These are phyloP conservation scores for Cydonia oblonga DNA, from an alignment of 331 rosid genomes.

Conservation along the genomic window DNA sequence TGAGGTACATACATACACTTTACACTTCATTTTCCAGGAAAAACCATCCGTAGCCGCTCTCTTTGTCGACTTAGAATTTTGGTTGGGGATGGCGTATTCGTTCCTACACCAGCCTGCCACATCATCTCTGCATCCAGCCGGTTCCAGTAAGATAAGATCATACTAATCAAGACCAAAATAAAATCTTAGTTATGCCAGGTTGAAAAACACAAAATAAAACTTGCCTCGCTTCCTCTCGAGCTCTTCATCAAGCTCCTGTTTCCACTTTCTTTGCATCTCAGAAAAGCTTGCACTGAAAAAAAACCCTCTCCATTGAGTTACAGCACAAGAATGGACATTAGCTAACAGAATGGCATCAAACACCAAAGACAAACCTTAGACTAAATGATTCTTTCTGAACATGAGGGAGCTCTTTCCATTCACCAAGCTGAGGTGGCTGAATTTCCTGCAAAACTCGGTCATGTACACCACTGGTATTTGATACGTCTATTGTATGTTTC, in stretches of 20 bases:
- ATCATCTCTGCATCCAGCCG: slow-evolving; percentile 55
- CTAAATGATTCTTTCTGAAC: slow-evolving; percentile 33
- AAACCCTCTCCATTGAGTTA: neutral
- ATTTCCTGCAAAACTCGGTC: slow-evolving; percentile 67
- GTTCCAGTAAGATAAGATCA: neutral
- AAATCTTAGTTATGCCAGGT: neutral
- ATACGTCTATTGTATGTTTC: slow-evolving; percentile 25
- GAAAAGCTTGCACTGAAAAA: slow-evolving; percentile 53
- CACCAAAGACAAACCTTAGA: slow-evolving; percentile 36
- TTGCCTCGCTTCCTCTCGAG: slow-evolving; percentile 61
- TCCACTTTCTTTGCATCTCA: slow-evolving; percentile 74
- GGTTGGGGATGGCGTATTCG: slow-evolving; percentile 47
- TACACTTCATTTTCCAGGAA: slow-evolving; percentile 20
- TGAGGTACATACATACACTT: slow-evolving; percentile 15
- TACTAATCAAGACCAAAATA: neutral
- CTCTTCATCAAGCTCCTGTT: slow-evolving; percentile 75
- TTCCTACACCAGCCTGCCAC: slow-evolving; percentile 62
- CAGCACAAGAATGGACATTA: neutral
- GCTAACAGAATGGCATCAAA: slow-evolving; percentile 1
- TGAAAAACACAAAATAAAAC: slow-evolving; percentile 10
- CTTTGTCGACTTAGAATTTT: slow-evolving; percentile 28
- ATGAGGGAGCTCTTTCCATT: slow-evolving; percentile 39
- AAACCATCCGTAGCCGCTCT: slow-evolving; percentile 15
- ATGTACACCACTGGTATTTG: slow-evolving; percentile 28
- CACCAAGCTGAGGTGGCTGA: slow-evolving; percentile 55